Base-by-base conservation (phyloP, 352 stramenopile species). In the Phytophthora palmivora region DNA sequence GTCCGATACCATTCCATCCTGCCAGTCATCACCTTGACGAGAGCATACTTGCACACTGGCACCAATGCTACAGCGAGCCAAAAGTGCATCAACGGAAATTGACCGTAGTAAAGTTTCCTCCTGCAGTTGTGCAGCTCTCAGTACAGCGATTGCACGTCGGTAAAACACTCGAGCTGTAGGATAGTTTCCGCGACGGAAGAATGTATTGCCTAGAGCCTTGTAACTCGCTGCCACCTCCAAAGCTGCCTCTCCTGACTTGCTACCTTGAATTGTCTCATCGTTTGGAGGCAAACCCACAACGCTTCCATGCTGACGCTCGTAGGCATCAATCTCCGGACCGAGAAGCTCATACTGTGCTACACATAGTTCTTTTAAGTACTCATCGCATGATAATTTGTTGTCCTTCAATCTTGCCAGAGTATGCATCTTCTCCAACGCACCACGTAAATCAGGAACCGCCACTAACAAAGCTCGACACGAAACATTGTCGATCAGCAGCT, bases 1-100 rank as follows among this genome's bases (percentile, higher is more conserved):
- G 52, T 95, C 87, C 2, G 78, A 79, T 4, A 95, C 64, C 67
- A 95, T 92, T 1, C 72, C 85, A 51, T 76, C 67, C 9, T 78
- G 66, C 67, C 82, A 79, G 0, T 68, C 30, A 18, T 57, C 28
- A 38, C 51, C 56, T 44, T 24, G 28, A 5, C 10, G 10, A 44
- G 32, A 55, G 47, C 58, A 58, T 2, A 93, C 80, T 36, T 78
- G 79, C 0, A 91, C 77, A 0, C 82, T 90, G 0, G 80, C 72
- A 0, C 84, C 82, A 18, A 88, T 69, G 15, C 55, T 87, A 41
- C 76, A 89, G 7, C 67, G 67, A 21, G 34, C 18, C 10, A 85
- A 38, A 11, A 88, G 38, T 32, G 83, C 22, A 1, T 70, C 33
- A 8, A 64, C 24, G 0, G 70, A 65, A 24, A 89, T 53, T 8